Evolutionary conservation across 495 filamentous ascomycete species (phyloP).

Genomic region (Annulohypoxylon moriforme): DNA sequence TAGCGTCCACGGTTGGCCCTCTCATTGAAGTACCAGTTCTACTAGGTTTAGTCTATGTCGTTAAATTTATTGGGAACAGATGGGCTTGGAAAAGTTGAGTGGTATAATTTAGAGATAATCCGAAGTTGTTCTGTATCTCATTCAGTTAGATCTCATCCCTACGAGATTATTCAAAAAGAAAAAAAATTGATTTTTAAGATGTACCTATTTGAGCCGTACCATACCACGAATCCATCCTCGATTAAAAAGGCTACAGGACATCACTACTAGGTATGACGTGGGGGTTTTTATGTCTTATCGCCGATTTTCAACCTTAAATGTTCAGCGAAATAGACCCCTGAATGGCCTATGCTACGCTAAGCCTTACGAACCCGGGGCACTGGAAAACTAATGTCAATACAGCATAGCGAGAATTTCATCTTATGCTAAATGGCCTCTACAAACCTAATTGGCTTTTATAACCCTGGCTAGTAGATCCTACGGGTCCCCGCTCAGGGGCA

Average conservation of each 20-base stretch:
- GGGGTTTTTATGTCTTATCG: too few species aligned
- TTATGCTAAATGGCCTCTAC: not conserved
- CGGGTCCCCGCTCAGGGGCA: not conserved
- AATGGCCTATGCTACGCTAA: not conserved
- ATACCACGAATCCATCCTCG: too few species aligned
- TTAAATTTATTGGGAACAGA: conserved; percentile 67
- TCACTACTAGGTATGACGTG: too few species aligned
- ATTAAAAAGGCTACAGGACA: too few species aligned
- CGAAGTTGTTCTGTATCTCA: too few species aligned
- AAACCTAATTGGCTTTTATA: not conserved
- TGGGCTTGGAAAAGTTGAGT: conserved; percentile 66
- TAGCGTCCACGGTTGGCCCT: conserved; percentile 91
- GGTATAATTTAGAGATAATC: not conserved
- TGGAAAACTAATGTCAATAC: conserved; percentile 1
- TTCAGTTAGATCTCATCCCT: too few species aligned
- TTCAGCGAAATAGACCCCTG: not conserved
- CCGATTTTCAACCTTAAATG: not conserved
- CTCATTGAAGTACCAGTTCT: conserved; percentile 92
- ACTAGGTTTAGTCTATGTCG: conserved; percentile 81
- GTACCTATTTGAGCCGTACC: too few species aligned
- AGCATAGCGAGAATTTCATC: not conserved
- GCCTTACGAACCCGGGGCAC: not conserved
- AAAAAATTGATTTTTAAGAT: too few species aligned
- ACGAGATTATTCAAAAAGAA: too few species aligned
- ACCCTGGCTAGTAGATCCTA: not conserved